A percentile compares a stretch with the other conserved stretches of the same genome.
Conservation (phyloP, 2,329 filamentous ascomycete species). For the Dothideomycetes sp. region DNA sequence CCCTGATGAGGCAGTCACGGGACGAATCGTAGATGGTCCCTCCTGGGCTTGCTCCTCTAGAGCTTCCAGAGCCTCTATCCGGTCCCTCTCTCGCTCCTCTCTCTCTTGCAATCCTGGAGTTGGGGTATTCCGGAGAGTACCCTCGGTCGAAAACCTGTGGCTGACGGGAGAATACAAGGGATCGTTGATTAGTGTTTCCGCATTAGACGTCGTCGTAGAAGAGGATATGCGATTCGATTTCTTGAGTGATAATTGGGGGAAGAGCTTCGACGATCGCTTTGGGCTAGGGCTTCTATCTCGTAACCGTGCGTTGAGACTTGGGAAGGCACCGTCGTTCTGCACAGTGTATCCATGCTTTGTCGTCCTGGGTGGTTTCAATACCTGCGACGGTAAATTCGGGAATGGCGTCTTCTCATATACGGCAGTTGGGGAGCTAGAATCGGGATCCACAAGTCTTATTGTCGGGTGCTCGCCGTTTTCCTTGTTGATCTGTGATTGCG, state of each 20-base stretch:
- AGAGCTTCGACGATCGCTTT: neutral
- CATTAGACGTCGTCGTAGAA: conserved; percentile 8
- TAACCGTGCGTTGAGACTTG: neutral
- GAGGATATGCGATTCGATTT: conserved; percentile 5
- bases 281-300: conserved; percentile 2
- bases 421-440: conserved; percentile 8
- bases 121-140: conserved; percentile 4
- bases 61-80: conserved; percentile 7
- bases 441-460: conserved; percentile 20
- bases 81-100: conserved; percentile 3
- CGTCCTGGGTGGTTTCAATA: conserved; percentile 7
- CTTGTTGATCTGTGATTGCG: conserved; percentile 14
- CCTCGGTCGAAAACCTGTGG: conserved; percentile 8
- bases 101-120: conserved; percentile 1
- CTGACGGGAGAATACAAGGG: conserved; percentile 9
- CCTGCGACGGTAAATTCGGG: conserved; percentile 10
- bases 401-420: conserved; percentile 11
- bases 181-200: conserved; percentile 10
- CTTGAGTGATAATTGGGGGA: neutral
- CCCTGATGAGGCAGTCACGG: conserved; percentile 3
- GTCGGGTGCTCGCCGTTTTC: conserved; percentile 15
- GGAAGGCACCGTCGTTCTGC: neutral
- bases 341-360: conserved; percentile 6
- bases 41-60: conserved; percentile 6
- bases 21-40: conserved; percentile 5